Percentiles rank a stretch among this genome's conserved stretches.
These are phyloP conservation scores for Speleostelium caveatum DNA, from an alignment of 78 protist genomes.

Conservation along the genomic window DNA sequence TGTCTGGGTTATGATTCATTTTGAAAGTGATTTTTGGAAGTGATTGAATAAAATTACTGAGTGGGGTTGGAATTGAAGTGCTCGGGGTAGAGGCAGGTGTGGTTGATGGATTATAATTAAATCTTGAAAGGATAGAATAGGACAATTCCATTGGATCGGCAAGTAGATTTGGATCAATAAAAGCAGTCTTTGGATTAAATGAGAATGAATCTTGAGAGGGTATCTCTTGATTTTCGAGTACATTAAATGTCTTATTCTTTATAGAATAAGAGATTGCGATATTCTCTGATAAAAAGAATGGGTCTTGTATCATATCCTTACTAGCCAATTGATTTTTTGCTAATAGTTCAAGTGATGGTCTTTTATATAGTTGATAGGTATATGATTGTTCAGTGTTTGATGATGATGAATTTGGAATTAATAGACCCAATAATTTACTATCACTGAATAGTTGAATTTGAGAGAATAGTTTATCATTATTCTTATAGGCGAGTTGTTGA, in stretches of 20 bases:
- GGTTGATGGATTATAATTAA: too few relatives aligned
- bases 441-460: neutral
- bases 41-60: too few relatives aligned
- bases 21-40: too few relatives aligned
- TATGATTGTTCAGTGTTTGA: neutral
- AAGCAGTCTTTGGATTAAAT: neutral
- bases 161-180: neutral
- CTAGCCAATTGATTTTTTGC: too few relatives aligned
- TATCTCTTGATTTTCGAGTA: constrained; percentile 29
- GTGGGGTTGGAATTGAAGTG: too few relatives aligned
- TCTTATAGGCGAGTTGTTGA: neutral
- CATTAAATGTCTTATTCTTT: neutral
- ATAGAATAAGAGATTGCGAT: neutral
- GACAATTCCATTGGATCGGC: constrained; percentile 14
- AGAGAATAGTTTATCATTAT: neutral
- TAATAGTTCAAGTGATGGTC: neutral
- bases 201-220: neutral
- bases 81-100: neutral
- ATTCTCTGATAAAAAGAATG: neutral
- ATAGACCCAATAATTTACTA: constrained; percentile 5
- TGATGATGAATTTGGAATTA: constrained; percentile 5
- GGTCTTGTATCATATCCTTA: neutral
- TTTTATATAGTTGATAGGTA: neutral
- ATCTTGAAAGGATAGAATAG: neutral
- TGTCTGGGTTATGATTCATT: too few relatives aligned